Evolutionary conservation across 2,329 filamentous ascomycete species (phyloP), one percentile per base, ranked within the genome.

Genomic region (Alternaria triticina): DNA sequence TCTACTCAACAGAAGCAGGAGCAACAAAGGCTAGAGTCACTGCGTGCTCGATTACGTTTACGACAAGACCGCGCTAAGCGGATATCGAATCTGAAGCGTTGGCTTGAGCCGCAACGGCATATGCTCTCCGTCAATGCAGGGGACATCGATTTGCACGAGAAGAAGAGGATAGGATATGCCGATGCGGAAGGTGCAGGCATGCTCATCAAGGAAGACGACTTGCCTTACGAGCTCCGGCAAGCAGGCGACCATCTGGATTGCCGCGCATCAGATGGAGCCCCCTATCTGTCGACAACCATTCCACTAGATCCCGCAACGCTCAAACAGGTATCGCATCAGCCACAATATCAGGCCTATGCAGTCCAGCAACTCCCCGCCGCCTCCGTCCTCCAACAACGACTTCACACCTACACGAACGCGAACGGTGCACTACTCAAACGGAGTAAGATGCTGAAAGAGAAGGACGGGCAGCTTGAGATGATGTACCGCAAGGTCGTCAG

Each of bases 401-500:
- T 94, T 20, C 86, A 88, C 44, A 91, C 92, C 4, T 91, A 97
- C 64, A 85, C 87, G 59, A 82, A 84, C 12, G 89, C 93, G 50
- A 93, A 93, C 47, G 84, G 86, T 45, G 84, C 86, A 17, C 88
- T 96, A 12, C 83, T 88, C 57, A 87, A 88, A 54, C 88, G 91
- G 70, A 90, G 93, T 2, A 86, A 87, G 17, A 87, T 87, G 6
- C 86, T 99, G 9, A 90, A 93, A 77, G 90, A 90, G 28, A 89
- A 92, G 63, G 95, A 93, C 71, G 90, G 89, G 5, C 94, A 97
- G 57, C 85, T 97, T 4, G 95, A 97, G 74, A 85, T 91, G 69
- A 93, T 96, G 80, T 97, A 97, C 77, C 88, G 94, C 25, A 91
- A 91, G 69, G 92, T 98, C 28, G 93, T 99, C 23, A 89, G 91